Base-by-base conservation (phyloP, 192 early-diverging fungal genomes). In the Cetraspora pellucida region DNA sequence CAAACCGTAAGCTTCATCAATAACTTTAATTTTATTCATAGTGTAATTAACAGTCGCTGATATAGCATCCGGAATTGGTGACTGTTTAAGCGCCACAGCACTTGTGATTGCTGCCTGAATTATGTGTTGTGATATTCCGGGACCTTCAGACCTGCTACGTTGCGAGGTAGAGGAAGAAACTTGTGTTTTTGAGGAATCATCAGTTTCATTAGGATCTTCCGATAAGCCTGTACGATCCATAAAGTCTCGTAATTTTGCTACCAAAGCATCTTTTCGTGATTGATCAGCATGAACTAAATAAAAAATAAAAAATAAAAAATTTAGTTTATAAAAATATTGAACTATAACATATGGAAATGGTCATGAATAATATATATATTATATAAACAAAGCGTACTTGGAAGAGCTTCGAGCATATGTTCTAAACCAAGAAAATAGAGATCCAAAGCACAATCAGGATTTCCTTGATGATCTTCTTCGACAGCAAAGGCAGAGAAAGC, bases 31-130 rank as follows among this genome's bases (percentile, higher is more conserved):
- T 11, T 81, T 81, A 57, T 82, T 66, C 27, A 83, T 77, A 28
- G 81, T 81, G 16, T 69, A 77, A 65, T 77, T 70, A 0, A 82
- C 77, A 11, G 80, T 80, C 1, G 82, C 68, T 27, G 78, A 70
- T 63, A 87, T 80, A 3, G 81, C 79, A 77, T 84, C 86, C 10
- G 88, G 88, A 44, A 89, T 79, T 31, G 88, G 88, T 5, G 86
- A 87, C 55, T 85, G 86, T 72, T 89, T 89, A 10, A 89, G 67
- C 6, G 83, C 71, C 54, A 89, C 84, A 0, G 88, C 88, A 60
- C 80, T 78, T 13, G 79, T 66, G 28, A 89, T 82, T 0, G 82
- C 81, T 0, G 81, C 77, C 14, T 86, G 77, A 63, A 87, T 87
- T 2, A 89, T 79, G 28, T 64, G 43, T 46, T 75, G 11, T 10